Evolutionary conservation across 1,139 yeast species (phyloP), one percentile per base, ranked within the genome.

Genomic region (Yamadazyma mexicana): DNA sequence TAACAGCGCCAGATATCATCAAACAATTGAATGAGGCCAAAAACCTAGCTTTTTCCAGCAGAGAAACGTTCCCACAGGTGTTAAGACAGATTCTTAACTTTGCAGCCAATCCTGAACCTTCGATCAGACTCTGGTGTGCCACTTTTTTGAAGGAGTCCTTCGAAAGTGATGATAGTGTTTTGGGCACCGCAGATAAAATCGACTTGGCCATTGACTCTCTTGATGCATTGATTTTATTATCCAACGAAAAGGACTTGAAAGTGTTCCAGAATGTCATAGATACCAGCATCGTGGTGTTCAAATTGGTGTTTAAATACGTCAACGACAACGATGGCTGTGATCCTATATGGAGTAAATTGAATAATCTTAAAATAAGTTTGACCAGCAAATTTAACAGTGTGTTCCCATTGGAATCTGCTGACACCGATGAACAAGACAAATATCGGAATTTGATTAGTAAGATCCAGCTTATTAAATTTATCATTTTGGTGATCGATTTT

Each of bases 401-500:
- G 24, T 77, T 65, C 47, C 83, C 83, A 1, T 64, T 77, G 35
- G 58, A 54, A 5, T 50, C 65, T 17, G 65, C 75, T n/a, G 74
- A 70, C 39, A 74, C 72, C 49, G 66, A 58, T 31, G 83, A 79
- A 50, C 69, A 73, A 29, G 81, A 78, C 51, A 58, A 61, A 25
- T 49, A 63, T 28, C 69, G 81, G 54, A 74, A 81, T 35, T 57
- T 80, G 31, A 79, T 77, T 15, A 67, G 81, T 34, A 81, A 79
- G 56, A 64, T 87, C 20, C 84, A 91, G 33, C 68, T 87, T 22
- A 66, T 85, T 39, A 87, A 85, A 59, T 82, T 91, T 47, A 77
- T 88, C 7, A 79, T 86, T 40, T 77, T 79, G 37, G 77, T 88
- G 2, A 79, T 91, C 29, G 79, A 80, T 40, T 78, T 80, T 22